Evolutionary conservation across 805 yeast species (phyloP), one percentile per base, ranked within the genome.

Genomic region (Martiniozyma abietophila): DNA sequence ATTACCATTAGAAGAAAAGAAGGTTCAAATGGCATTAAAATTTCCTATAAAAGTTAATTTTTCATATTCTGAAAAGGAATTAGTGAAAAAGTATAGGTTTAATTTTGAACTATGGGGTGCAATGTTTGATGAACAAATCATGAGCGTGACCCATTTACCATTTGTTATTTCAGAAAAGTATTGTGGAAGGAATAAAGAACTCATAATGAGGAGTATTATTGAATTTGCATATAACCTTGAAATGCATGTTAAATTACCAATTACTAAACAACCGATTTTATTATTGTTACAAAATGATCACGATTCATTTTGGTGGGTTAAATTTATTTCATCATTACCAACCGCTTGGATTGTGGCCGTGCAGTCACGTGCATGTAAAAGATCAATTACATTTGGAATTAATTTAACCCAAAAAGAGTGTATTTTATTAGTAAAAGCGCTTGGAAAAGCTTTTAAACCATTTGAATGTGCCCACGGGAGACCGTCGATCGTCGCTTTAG

Each of bases 381-480:
- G 69, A 4, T 74, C 94, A 0, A 60, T 81, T 3, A 80, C 66
- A 76, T 82, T 84, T 58, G 94, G 94, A 0, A 74, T 73, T 27
- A 25, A 35, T 1, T 50, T 85, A 27, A 45, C 62, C 0, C 36
- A 27, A 2, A 39, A 34, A 0, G 69, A 76, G 33, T 76, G 83
- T 54, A 39, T 44, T 5, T 27, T 49, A 1, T 45, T 82, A 16
- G 45, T 83, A 0, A 22, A 31, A 1, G 41, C 54, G 2, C 58
- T 84, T 19, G 43, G 61, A 0, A 16, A 34, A 4, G 82, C 94
- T 47, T 46, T 56, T 10, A 53, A 64, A 14, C 94, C 95, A 0
- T 79, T 81, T 43, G 75, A 69, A 36, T 85, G 95, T 61, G 95
- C 95, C 0, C 95, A 84, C 52, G 94, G 94, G 0, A 56, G 95